A percentile compares a stretch with the other conserved stretches of the same genome.
Conservation (phyloP, 2,329 filamentous ascomycete species). For the Monilinia vaccinii-corymbosi region DNA sequence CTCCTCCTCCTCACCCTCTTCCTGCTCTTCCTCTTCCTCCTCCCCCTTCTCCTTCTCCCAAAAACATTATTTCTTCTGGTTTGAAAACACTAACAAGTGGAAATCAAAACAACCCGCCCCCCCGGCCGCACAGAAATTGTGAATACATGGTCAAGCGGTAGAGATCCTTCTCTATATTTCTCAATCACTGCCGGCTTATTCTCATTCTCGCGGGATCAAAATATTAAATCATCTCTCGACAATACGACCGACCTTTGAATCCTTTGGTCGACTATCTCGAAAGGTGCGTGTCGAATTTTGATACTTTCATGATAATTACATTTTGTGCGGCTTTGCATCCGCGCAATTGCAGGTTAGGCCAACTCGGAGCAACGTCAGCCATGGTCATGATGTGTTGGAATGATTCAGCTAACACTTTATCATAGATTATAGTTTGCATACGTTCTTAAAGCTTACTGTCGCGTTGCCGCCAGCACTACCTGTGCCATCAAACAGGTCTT, state of each 20-base stretch:
- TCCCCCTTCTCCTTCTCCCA: background rate
- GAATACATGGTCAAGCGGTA: background rate
- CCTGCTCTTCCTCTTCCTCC: background rate
- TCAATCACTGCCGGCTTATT: background rate
- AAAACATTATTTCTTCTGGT: background rate
- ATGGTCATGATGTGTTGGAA: slow-evolving; percentile 7
- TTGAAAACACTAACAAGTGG: background rate
- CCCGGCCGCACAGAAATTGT: background rate
- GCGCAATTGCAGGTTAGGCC: slow-evolving; percentile 2
- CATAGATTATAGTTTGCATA: slow-evolving; percentile 3
- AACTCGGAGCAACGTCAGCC: background rate
- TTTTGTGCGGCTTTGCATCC: slow-evolving; percentile 1
- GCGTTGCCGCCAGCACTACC: slow-evolving; percentile 19
- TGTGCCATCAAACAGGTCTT: slow-evolving; percentile 24
- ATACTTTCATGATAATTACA: background rate
- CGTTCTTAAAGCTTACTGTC: slow-evolving; percentile 15
- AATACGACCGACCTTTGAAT: background rate
- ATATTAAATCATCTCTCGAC: background rate
- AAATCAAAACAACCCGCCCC: background rate
- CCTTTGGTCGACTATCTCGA: background rate
- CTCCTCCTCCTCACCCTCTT: too few relatives aligned
- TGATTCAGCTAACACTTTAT: slow-evolving; percentile 7
- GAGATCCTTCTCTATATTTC: background rate
- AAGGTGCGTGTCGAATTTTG: slow-evolving; percentile 5
- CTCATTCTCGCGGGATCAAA: background rate